Base-by-base conservation (phyloP, 257 asterid species). In the Solanum pinnatisectum region DNA sequence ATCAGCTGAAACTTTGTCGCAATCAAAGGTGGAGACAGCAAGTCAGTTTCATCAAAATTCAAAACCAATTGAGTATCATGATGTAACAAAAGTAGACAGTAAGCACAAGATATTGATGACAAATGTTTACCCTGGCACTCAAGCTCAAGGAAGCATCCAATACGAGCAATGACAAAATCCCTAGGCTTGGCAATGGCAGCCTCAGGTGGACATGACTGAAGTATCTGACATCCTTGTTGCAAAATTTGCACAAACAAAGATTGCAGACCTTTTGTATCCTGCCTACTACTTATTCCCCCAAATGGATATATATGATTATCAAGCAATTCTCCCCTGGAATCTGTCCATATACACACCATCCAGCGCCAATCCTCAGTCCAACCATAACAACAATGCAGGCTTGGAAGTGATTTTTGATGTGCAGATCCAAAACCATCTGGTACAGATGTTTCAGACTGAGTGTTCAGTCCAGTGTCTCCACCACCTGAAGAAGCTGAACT, bases 331-430 rank as follows among this genome's bases (percentile, higher is more conserved):
- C 99, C 99, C 91, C 99, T 94, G 16, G 99, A 94, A 88, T 97
- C 99, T 39, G 99, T 97, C 99, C 99, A 97, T 87, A 97, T 89
- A 92, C 96, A 95, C 78, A 96, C 98, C 95, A 97, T 90, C 99
- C 99, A 97, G 60, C 99, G 98, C 99, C 99, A 97, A 93, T 97
- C 99, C 90, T 97, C 99, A 79, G 99, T 96, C 99, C 99, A 97
- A 71, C 98, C 99, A 92, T 97, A 97, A 92, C 99, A 96, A 91
- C 99, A 97, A 91, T 97, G 99, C 90, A 97, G 91, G 89, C 97
- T 94, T 33, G 99, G 98, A 83, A 94, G 93, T 86, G 94, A 82
- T 93, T 94, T 96, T 81, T 91, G 98, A 91, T 92, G 93, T 86
- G 95, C 94, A 88, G 97, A 89, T 49, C 95, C 94, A 90, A 92